Evolutionary conservation across 2,329 filamentous ascomycete species (phyloP), one percentile per base, ranked within the genome.

Genomic region (Alternaria postmessia): DNA sequence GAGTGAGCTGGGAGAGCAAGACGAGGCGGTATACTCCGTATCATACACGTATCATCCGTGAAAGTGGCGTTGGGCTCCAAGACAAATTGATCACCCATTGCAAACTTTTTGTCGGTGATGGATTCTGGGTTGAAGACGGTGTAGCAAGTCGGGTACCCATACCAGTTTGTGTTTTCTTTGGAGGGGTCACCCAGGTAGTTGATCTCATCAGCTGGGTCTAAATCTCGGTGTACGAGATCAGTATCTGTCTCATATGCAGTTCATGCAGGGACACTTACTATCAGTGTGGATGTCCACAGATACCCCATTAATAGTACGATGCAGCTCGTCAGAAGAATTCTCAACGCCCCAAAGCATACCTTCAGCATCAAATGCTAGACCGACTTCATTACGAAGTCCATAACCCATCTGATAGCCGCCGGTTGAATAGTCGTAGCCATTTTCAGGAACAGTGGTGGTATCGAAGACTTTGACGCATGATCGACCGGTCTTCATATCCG

Each of bases 311-410:
- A 84, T 83, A 51, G 83, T 78, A 24, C 89, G 84, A 9, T 76
- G 78, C 9, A 91, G 80, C 38, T 89, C 77, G 73, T 92, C 89
- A 5, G 86, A 87, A 0, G 85, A 87, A 74, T 92, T 92, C 75
- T 92, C 90, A 11, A 92, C 86, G n/a, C 64, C 72, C 72, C 73
- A 75, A 65, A 77, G 68, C 81, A 82, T 63, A 47, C 58, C 55
- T 2, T 55, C 24, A 14, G 39, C 47, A 14, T 61, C 61, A n/a
- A 59, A 64, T 9, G 81, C 87, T 3, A 92, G 77, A 6, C 89
- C 90, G 7, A 91, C 89, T 8, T 87, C 87, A 72, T 92, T 92
- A 32, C 89, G 84, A 52, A 92, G 79, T 7, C 90, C 90, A 86
- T 89, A 92, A 9, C 88, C 85, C 70, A 73, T 77, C 65, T 81